Conservation (phyloP, 768 basidiomycete species). For the Boletus rubroflammeus region DNA sequence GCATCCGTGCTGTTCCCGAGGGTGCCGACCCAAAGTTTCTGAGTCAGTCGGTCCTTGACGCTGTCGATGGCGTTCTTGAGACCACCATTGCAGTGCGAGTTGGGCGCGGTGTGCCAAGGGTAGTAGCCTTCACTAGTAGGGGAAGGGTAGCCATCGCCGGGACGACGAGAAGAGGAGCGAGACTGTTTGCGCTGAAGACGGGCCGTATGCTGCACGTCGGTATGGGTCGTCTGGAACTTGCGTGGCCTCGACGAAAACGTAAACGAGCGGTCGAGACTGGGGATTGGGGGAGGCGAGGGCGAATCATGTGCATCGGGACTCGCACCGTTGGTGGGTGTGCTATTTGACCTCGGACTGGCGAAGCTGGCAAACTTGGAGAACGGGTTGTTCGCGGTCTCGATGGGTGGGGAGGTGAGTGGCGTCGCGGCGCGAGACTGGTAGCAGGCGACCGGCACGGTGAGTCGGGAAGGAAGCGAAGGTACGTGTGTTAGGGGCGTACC, state of each 20-base stretch:
- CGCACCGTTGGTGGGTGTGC: conserved; percentile 13
- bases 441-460: background rate
- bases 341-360: conserved; percentile 23
- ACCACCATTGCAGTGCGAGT: conserved; percentile 78
- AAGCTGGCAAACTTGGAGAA: conserved; percentile 49
- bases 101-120: conserved; percentile 50
- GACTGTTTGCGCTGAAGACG: conserved; percentile 50
- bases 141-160: conserved; percentile 32
- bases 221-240: conserved; percentile 51
- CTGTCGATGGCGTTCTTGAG: conserved; percentile 79
- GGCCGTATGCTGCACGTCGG: conserved; percentile 34
- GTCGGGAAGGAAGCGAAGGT: background rate
- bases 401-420: conserved; percentile 40
- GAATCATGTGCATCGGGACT: background rate
- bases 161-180: conserved; percentile 52
- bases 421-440: conserved; percentile 38
- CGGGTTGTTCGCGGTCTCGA: conserved; percentile 55
- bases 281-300: background rate
- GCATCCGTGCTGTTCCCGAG: conserved; percentile 68
- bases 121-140: conserved; percentile 20
- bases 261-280: conserved; percentile 26
- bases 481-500: conserved; percentile 35
- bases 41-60: conserved; percentile 50
- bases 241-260: conserved; percentile 29
- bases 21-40: conserved; percentile 65